Conservation (phyloP, 768 basidiomycete genomes). For the Leccinellum luteum region DNA sequence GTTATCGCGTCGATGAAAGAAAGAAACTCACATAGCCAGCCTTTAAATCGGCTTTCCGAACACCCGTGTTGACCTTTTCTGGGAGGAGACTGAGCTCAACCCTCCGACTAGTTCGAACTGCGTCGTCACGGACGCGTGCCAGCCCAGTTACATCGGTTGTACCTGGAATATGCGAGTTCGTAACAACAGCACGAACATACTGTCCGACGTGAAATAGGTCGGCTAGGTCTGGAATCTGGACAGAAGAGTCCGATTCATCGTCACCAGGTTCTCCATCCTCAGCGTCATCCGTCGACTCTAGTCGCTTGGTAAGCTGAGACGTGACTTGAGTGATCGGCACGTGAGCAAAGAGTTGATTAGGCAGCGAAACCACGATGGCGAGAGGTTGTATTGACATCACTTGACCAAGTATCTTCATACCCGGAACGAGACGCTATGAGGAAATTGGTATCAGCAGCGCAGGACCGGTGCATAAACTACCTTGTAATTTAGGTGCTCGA, state of each 20-base stretch:
- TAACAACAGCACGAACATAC: conserved; percentile 78
- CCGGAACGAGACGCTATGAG: conserved; percentile 66
- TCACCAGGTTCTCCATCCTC: conserved; percentile 46
- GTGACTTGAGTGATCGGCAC: conserved; percentile 94
- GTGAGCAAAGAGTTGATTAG: conserved; percentile 91
- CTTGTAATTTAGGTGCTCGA: conserved; percentile 95
- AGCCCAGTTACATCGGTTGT: conserved; percentile 55
- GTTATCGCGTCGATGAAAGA: conserved; percentile 1
- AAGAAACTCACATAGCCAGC: conserved; percentile 64
- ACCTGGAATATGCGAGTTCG: conserved; percentile 65
- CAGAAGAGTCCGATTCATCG: conserved; percentile 35
- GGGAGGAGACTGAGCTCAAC: conserved; percentile 86
- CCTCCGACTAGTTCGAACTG: conserved; percentile 64
- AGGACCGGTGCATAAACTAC: conserved; percentile 36
- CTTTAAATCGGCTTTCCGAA: conserved; percentile 75
- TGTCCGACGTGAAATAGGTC: conserved; percentile 83
- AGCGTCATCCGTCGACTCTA: conserved; percentile 61
- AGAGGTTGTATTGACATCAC: conserved; percentile 85
- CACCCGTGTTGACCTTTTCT: conserved; percentile 77
- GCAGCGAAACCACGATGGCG: conserved; percentile 89
- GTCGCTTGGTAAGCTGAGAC: conserved; percentile 63
- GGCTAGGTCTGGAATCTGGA: conserved; percentile 60
- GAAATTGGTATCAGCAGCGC: conserved; percentile 5
- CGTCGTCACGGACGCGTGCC: conserved; percentile 64
- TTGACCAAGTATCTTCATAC: conserved; percentile 88